Conservation (phyloP, 2,329 filamentous ascomycete species). For the Fusarium pseudocircinatum region DNA sequence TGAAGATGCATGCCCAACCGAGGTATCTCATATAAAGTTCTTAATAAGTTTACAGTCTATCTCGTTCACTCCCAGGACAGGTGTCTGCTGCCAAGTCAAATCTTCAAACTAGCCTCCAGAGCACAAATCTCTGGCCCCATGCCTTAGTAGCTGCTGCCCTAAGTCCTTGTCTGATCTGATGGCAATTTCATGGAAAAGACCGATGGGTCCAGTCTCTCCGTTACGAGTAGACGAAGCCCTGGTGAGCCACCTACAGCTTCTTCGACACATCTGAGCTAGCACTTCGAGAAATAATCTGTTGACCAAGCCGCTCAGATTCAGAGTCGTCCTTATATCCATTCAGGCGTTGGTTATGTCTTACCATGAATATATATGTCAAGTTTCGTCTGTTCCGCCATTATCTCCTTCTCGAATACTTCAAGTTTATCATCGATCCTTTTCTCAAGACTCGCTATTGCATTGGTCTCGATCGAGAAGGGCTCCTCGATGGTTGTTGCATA, state of each 20-base stretch:
- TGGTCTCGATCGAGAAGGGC: neutral
- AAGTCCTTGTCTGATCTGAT: neutral
- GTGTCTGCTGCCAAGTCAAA: neutral
- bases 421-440: neutral
- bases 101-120: neutral
- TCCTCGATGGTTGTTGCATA: neutral
- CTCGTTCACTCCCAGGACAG: neutral
- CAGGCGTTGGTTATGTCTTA: neutral
- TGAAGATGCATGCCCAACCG: neutral
- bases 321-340: no score
- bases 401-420: neutral
- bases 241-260: neutral
- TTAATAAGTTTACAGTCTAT: neutral
- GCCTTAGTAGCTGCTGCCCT: neutral
- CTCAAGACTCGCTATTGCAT: neutral
- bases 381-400: neutral
- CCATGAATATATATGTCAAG: neutral
- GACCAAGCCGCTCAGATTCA: neutral
- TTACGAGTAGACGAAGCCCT: neutral
- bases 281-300: neutral
- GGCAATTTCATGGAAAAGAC: neutral
- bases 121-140: neutral
- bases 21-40: neutral
- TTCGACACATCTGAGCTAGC: neutral
- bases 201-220: neutral